Conservation (phyloP, 306 rosid species). For the Neltuma alba region DNA sequence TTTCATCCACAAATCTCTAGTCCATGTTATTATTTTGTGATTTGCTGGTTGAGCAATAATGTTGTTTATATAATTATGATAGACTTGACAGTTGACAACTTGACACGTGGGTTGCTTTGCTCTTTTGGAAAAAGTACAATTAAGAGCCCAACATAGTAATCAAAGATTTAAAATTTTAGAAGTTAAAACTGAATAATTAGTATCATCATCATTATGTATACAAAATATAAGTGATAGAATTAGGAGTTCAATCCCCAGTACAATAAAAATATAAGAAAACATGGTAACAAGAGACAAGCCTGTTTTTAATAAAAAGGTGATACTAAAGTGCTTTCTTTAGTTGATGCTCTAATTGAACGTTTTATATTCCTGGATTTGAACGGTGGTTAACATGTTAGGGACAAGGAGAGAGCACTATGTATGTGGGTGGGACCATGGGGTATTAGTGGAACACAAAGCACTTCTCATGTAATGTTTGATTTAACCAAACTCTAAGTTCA, state of each 20-base stretch:
- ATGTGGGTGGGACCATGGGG: not conserved
- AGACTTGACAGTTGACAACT: slow-evolving; percentile 42
- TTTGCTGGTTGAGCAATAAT: slow-evolving; percentile 43
- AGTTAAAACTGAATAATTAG: not conserved
- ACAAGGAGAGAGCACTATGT: slow-evolving; percentile 33
- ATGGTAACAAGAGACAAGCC: not conserved
- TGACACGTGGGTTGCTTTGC: slow-evolving; percentile 44
- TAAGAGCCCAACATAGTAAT: not conserved
- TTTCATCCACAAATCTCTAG: not conserved
- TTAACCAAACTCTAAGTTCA: not conserved
- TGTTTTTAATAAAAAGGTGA: slow-evolving; percentile 13
- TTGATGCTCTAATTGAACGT: slow-evolving; percentile 5
- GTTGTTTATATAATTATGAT: slow-evolving; percentile 36
- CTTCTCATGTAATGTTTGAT: not conserved
- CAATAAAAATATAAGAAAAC: not conserved
- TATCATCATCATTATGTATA: not conserved
- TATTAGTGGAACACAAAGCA: not conserved
- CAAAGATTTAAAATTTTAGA: not conserved
- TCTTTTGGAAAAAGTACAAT: slow-evolving; percentile 12
- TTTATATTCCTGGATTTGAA: slow-evolving; percentile 28
- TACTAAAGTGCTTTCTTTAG: slow-evolving; percentile 27
- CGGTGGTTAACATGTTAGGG: slow-evolving; percentile 11
- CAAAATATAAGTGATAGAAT: not conserved
- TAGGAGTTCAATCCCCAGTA: not conserved
- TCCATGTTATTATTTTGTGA: not conserved